Percentiles rank a stretch among this genome's conserved stretches.
phyloP scores from a whole-genome alignment of 2,329 filamentous ascomycete species.

The Penicillium janthinellum region DNA sequence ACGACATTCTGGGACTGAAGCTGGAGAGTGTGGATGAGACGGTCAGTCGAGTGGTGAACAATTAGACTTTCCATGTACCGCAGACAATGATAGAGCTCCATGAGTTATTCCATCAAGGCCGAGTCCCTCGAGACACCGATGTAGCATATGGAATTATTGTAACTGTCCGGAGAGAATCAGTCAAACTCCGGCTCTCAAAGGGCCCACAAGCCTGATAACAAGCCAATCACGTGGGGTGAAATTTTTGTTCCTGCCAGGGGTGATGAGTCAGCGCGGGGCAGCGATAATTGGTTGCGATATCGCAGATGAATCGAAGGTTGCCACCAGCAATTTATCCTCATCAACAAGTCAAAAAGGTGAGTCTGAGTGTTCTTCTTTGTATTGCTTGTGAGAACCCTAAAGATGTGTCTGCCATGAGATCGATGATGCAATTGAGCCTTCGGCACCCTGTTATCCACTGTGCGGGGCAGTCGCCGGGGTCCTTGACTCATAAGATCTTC shows the following conservation, averaged over 20 bases:
- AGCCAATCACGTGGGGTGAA: constrained; percentile 17
- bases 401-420: not conserved
- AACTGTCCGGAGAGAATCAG: constrained; percentile 7
- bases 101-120: not conserved
- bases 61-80: not conserved
- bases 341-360: constrained; percentile 13
- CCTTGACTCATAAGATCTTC: constrained; percentile 23
- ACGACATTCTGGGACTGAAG: constrained; percentile 25
- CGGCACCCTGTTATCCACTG: constrained; percentile 7
- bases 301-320: constrained; percentile 24
- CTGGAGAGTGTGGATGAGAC: constrained; percentile 25
- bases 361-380: constrained; percentile 9
- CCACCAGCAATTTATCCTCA: constrained; percentile 13
- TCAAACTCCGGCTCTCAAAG: constrained; percentile 11
- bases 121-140: not conserved
- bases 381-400: not conserved
- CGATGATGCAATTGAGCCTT: constrained; percentile 4
- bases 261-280: constrained; percentile 25
- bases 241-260: not conserved
- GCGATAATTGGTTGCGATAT: constrained; percentile 29
- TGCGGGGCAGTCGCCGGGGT: constrained; percentile 20
- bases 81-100: not conserved
- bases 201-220: not conserved
- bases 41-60: constrained; percentile 11
- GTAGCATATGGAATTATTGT: not conserved